Conservation (phyloP, 495 filamentous ascomycete genomes). For the Aspergillus asperescens region DNA sequence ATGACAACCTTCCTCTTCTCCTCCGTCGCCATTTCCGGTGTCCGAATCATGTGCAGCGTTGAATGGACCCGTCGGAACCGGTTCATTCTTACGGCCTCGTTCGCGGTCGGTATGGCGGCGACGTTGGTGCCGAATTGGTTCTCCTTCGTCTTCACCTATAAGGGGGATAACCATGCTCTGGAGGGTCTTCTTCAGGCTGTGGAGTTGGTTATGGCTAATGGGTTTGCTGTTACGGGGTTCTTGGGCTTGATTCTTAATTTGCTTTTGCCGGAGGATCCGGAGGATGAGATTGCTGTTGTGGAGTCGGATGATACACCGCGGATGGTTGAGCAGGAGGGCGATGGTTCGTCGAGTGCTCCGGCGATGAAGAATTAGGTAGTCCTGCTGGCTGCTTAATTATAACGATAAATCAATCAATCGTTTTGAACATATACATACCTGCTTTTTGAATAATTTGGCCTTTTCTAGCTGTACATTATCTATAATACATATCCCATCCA, state of each 20-base stretch:
- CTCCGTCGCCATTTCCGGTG: conserved; percentile 77
- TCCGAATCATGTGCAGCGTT: conserved; percentile 74
- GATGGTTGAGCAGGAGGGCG: too few species aligned
- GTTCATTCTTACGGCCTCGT: conserved; percentile 77
- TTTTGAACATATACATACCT: not conserved
- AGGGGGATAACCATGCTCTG: conserved; percentile 63
- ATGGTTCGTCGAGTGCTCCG: too few species aligned
- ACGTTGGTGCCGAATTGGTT: conserved; percentile 80
- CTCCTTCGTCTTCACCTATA: conserved; percentile 66
- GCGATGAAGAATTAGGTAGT: too few species aligned
- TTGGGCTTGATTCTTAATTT: conserved; percentile 69
- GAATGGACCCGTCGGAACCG: conserved; percentile 80
- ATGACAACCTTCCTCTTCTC: conserved; percentile 93
- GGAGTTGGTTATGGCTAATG: conserved; percentile 71
- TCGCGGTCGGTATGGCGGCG: conserved; percentile 73
- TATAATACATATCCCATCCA: not conserved
- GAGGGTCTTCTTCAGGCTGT: conserved; percentile 81
- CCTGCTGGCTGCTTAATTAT: too few species aligned
- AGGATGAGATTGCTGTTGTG: conserved; percentile 44
- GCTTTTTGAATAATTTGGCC: not conserved
- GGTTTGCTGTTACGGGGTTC: conserved; percentile 60
- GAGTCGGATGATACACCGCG: conserved; percentile 16
- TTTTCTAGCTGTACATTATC: not conserved
- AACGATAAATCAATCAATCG: too few species aligned
- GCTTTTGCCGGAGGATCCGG: conserved; percentile 65